Conservation (phyloP, 352 stramenopile genomes). For the Achlya hypogyna region DNA sequence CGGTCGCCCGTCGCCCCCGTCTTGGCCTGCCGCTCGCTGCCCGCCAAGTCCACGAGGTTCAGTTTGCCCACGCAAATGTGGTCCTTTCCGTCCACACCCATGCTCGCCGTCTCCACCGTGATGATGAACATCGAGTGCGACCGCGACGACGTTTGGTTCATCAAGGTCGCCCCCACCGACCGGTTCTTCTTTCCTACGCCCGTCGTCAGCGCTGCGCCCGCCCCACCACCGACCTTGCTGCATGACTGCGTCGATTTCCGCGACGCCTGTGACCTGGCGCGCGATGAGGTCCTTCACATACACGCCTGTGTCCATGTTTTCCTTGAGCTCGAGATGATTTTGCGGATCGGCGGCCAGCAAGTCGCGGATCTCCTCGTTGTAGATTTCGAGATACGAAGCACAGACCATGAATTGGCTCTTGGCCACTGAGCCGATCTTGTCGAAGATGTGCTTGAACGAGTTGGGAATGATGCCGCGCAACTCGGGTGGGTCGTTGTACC, state of each 20-base stretch:
- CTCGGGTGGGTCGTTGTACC: slow-evolving; percentile 77
- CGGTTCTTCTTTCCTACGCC: slow-evolving; percentile 87
- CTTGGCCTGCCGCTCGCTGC: slow-evolving; percentile 90
- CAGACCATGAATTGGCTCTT: slow-evolving; percentile 90
- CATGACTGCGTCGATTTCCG: slow-evolving; percentile 92
- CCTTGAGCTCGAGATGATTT: slow-evolving; percentile 88
- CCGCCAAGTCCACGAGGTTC: slow-evolving; percentile 94
- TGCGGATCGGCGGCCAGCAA: slow-evolving; percentile 83
- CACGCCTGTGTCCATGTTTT: slow-evolving; percentile 90
- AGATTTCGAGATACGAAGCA: slow-evolving; percentile 95
- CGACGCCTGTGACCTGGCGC: slow-evolving; percentile 61
- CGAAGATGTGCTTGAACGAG: slow-evolving; percentile 94
- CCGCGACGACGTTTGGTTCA: slow-evolving; percentile 93
- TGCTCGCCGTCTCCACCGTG: slow-evolving; percentile 84
- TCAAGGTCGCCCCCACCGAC: slow-evolving; percentile 87
- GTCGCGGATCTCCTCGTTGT: slow-evolving; percentile 97
- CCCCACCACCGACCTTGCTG: slow-evolving; percentile 28
- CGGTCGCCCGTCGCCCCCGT: slow-evolving; percentile 92
- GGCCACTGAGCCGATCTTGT: slow-evolving; percentile 74
- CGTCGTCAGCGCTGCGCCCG: not conserved
- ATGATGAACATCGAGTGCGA: slow-evolving; percentile 97
- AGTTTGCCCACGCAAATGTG: slow-evolving; percentile 93
- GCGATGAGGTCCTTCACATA: slow-evolving; percentile 93
- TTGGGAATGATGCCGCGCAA: slow-evolving; percentile 94
- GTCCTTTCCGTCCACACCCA: slow-evolving; percentile 54